Evolutionary conservation across 2,329 filamentous ascomycete genomes (phyloP), one percentile per base, ranked within the genome.

Genomic region (Microsporum audouinii): DNA sequence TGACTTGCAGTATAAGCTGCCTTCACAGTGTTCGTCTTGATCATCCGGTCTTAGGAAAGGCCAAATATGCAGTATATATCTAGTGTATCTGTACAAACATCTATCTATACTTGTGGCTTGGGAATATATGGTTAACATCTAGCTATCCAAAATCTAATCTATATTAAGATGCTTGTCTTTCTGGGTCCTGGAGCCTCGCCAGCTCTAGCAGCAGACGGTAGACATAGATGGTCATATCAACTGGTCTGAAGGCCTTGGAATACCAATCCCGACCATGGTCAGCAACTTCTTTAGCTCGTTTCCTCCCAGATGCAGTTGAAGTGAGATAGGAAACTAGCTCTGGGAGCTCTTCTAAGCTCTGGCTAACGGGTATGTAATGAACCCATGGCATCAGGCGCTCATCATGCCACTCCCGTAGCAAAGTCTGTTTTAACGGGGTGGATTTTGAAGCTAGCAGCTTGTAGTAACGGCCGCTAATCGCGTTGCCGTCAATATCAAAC

Each of bases 371-470:
- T 23, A 68, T 64, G 47, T 68, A 68, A 58, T 68, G 68, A 41
- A 66, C 64, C 66, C 66, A 68, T 5, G 65, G 64, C 12, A 61
- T 17, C 0, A 68, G 60, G 23, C 67, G 65, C 1, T 68, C 64
- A 51, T 68, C 67, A 60, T 69, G 67, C 68, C 67, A 68, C 51
- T 69, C 68, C n/a, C 65, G 62, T 3, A 68, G 62, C 5, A 65
- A 55, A 0, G 67, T 68, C 41, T 67, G 67, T 53, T 68, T 68
- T 6, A 69, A 58, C 0, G 65, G 63, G 2, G 61, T 55, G 2
- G 67, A 65, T 47, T 60, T 64, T 6, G 65, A 66, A 5, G 63
- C 63, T 7, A 68, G 59, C 1, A 68, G 59, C 2, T 62, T 66
- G 59, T 68, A 66, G 41, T 64, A 69, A 10, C 67, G 64, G 6